Percentiles rank a stretch among this genome's conserved stretches.
These are phyloP conservation scores for Oryza punctata DNA, from an alignment of 176 grass and related monocot species.

Conservation along the genomic window DNA sequence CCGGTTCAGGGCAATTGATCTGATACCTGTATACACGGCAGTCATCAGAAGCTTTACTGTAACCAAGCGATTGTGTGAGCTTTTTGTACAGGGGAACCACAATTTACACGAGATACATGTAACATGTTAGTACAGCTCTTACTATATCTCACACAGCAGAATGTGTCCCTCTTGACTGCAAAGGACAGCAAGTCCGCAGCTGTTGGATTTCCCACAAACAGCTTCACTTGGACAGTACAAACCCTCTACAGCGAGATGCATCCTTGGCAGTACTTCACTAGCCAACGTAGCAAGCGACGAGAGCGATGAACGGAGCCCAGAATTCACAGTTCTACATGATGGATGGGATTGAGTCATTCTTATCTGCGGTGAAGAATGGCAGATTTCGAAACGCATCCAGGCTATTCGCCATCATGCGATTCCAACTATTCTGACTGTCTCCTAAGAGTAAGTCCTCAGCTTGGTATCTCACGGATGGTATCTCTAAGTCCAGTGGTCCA, in stretches of 20 bases:
- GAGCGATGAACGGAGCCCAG: not conserved
- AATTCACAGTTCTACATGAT: slow-evolving; percentile 43
- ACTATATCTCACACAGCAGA: slow-evolving; percentile 42
- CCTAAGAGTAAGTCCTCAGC: slow-evolving; percentile 64
- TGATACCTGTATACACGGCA: not conserved
- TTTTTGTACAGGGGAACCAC: slow-evolving; percentile 48
- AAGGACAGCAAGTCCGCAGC: slow-evolving; percentile 13
- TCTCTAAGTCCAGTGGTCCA: slow-evolving; percentile 84
- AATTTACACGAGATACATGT: slow-evolving; percentile 47
- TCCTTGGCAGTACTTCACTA: slow-evolving; percentile 17
- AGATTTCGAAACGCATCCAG: slow-evolving; percentile 79
- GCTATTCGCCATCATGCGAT: slow-evolving; percentile 80
- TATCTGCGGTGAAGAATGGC: slow-evolving; percentile 57
- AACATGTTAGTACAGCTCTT: slow-evolving; percentile 46
- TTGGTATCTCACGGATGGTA: slow-evolving; percentile 53
- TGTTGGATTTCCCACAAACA: slow-evolving; percentile 43
- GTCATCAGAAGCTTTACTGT: slow-evolving; percentile 49
- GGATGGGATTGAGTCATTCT: slow-evolving; percentile 54
- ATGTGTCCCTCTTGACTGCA: slow-evolving; percentile 32
- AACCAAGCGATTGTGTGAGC: slow-evolving; percentile 43
- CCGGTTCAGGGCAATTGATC: not conserved
- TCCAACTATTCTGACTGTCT: slow-evolving; percentile 73
- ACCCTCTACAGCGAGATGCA: slow-evolving; percentile 18
- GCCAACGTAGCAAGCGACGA: slow-evolving; percentile 15
- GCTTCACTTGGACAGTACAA: slow-evolving; percentile 39